Evolutionary conservation across 2,329 filamentous ascomycete genomes (phyloP), one percentile per base, ranked within the genome.

Genomic region (Tricladium varicosporioides): DNA sequence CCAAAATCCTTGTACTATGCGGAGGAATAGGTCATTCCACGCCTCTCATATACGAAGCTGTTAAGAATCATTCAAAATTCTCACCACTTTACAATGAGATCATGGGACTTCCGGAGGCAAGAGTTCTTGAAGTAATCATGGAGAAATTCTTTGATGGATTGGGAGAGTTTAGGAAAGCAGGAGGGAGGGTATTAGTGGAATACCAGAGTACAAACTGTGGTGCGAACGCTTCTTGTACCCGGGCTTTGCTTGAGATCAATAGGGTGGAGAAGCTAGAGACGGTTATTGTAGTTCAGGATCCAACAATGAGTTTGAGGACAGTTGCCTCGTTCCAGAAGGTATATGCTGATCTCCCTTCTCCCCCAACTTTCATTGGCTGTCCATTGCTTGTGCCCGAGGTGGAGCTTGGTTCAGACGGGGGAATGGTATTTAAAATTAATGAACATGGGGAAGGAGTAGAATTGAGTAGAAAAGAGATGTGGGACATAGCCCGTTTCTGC

Each of bases 1-100:
- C 72, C 2, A 70, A 67, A 53, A 70, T 65, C 2, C 56, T 78
- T 2, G 71, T 78, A 1, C 64, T 78, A 0, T 76, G 74, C 47
- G 76, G 76, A 15, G 76, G 76, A 8, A 73, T 76, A 18, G 76
- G 76, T 2, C 76, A 79, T 60, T 77, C 75, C 1, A 79, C 76
- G 5, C 56, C 68, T 11, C 69, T 72, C 14, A 67, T 79, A 5
- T 77, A 77, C 58, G 68, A 73, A 2, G 72, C 75, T 2, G 68
- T 78, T 1, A 66, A 64, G 5, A 57, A 58, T 1, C 70, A 75
- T 58, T 62, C 67, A 9, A 64, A 53, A 5, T 74, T 70, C 19
- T 19, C 56, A 8, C 19, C 15, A 4, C 60, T 77, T 4, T 49
- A 62, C 1, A 36, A 62, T 9, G 59, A 67, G 4, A 63, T 75